phyloP scores from a whole-genome alignment of 305 asterid species.

The Fraxinus floribunda region DNA sequence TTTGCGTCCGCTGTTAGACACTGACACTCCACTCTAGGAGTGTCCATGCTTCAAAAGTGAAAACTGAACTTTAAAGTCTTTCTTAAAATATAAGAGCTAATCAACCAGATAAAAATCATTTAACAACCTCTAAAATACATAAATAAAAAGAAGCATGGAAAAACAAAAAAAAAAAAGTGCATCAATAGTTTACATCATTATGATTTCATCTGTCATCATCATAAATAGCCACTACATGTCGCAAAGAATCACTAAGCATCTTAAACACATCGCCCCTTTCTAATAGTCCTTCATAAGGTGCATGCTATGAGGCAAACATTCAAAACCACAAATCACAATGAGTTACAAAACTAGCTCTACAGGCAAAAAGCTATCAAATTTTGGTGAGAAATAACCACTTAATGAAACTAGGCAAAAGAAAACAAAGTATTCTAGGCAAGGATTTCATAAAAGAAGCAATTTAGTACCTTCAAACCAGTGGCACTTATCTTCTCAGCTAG shows the following conservation, averaged over 20 bases:
- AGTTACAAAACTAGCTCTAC: not conserved
- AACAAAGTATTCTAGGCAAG: not conserved
- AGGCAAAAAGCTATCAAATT: not conserved
- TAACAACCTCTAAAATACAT: not conserved
- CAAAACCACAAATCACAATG: not conserved
- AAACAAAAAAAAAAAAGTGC: not conserved
- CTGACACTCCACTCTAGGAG: not conserved
- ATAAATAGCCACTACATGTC: not conserved
- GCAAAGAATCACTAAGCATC: not conserved
- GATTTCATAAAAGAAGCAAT: constrained; percentile 20
- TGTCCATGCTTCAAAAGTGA: not conserved
- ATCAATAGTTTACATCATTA: not conserved
- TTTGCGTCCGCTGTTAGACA: not conserved
- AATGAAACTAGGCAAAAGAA: not conserved
- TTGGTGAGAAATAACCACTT: not conserved
- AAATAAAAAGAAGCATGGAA: not conserved
- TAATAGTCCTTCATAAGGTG: not conserved
- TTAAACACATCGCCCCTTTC: not conserved
- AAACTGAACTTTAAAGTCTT: not conserved
- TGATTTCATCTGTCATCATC: not conserved
- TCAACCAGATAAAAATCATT: not conserved
- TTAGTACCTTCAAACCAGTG: constrained; percentile 87
- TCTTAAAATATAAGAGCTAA: not conserved
- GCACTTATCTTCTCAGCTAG: constrained; percentile 99
- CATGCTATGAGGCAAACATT: constrained; percentile 1